Evolutionary conservation across 2,329 filamentous ascomycete genomes (phyloP), one percentile per base, ranked within the genome.

Genomic region (Dothideomycetes sp.): DNA sequence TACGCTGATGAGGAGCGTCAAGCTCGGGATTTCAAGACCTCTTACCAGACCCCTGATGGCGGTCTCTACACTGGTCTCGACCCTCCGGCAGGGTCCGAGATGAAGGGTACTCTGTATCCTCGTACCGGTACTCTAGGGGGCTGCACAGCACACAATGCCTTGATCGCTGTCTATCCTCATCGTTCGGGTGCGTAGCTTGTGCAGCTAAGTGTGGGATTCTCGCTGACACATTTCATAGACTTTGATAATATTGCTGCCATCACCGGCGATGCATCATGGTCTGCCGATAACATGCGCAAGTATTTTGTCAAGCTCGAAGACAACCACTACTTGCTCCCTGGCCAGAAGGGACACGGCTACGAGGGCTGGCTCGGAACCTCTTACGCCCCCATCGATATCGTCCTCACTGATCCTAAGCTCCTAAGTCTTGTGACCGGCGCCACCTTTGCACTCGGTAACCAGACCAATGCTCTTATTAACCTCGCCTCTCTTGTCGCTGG

Each of bases 221-320:
- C 32, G 23, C 32, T 33, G 19, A 33, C 32, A 33, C 32, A 11
- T 33, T 24, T 17, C 19, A 24, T 24, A 24, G 34, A 37, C 0
- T 63, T 74, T 43, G 64, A 71, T 32, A 70, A 71, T 49, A 71
- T 82, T 42, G 69, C 68, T 4, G 56, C 59, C 12, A 52, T 80
- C 18, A 82, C 78, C 2, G 76, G 76, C 4, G 78, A 82, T 50
- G 50, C 56, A 2, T 73, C 72, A 0, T 82, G 77, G 77, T 58
- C 63, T 0, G 60, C 75, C 0, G 58, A 60, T 1, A 74, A 73
- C 45, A 80, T 81, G 75, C 64, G 73, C 45, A 58, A 66, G 44
- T 74, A 77, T 57, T 76, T 73, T 41, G 51, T 60, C 30, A 64
- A 64, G 46, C 50, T 79, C 36, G 75, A 80, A 56, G 42, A 47